phyloP scores from a whole-genome alignment of 495 filamentous ascomycete species.

The Hypoxylon subgilvum region DNA sequence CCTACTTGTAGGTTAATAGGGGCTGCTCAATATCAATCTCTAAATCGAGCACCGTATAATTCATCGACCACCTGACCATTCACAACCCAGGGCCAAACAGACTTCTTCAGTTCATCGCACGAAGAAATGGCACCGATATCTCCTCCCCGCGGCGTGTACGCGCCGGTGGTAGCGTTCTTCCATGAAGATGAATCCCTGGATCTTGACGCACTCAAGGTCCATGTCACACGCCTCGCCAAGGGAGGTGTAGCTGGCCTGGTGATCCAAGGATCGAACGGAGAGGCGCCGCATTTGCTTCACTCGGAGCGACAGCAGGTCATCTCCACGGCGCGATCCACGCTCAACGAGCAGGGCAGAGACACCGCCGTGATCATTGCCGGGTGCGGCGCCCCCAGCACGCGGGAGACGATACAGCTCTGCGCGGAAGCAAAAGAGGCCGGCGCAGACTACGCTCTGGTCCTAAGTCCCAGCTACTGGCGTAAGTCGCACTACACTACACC shows the following conservation, averaged over 20 bases:
- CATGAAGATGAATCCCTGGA: constrained; percentile 73
- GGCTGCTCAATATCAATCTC: too few relatives aligned
- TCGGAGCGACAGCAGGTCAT: constrained; percentile 72
- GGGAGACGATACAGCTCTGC: constrained; percentile 79
- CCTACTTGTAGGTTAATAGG: too few relatives aligned
- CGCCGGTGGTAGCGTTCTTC: constrained; percentile 77
- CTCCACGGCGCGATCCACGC: constrained; percentile 71
- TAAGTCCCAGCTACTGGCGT: constrained; percentile 76
- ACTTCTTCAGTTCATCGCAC: too few relatives aligned
- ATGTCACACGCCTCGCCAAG: constrained; percentile 71
- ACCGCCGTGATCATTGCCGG: constrained; percentile 79
- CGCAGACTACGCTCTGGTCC: constrained; percentile 79
- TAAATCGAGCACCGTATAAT: too few relatives aligned
- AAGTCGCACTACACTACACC: neutral
- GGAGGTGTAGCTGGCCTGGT: constrained; percentile 73
- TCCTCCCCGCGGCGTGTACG: constrained; percentile 62
- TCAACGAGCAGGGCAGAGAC: constrained; percentile 65
- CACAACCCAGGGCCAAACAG: too few relatives aligned
- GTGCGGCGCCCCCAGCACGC: constrained; percentile 76
- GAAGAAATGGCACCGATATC: constrained; percentile 4
- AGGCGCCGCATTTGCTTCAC: constrained; percentile 76
- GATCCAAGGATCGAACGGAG: constrained; percentile 83
- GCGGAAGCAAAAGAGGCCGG: constrained; percentile 72
- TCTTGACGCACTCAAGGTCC: constrained; percentile 62
- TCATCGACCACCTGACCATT: too few relatives aligned